Evolutionary conservation across 805 yeast species (phyloP).

Genomic region (Scheffersomyces amazonensis): DNA sequence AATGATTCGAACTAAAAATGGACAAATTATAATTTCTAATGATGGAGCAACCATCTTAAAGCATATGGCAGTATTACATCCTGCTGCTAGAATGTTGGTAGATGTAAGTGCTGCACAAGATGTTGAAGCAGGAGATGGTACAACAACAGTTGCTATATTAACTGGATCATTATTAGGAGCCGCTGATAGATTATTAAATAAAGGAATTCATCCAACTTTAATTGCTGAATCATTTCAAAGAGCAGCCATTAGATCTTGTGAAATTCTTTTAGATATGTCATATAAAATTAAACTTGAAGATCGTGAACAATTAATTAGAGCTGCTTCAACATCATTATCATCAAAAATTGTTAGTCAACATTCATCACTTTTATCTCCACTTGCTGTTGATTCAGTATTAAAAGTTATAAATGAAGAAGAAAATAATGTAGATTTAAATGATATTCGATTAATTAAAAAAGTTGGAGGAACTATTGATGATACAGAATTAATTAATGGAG

Average conservation of each 20-base stretch:
- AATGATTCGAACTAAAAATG: conserved; percentile 92
- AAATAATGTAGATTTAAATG: conserved; percentile 76
- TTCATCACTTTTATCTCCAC: conserved; percentile 80
- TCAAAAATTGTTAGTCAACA: conserved; percentile 96
- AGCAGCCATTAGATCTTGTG: conserved; percentile 81
- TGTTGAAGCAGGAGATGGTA: conserved; percentile 99
- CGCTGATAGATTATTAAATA: conserved; percentile 83
- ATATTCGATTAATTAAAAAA: conserved; percentile 86
- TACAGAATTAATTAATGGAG: conserved; percentile 89
- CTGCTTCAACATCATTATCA: conserved; percentile 91
- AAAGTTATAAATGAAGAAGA: conserved; percentile 63
- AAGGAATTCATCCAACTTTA: conserved; percentile 93
- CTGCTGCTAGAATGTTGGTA: conserved; percentile 96
- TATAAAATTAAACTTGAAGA: conserved; percentile 76
- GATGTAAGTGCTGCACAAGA: conserved; percentile 98
- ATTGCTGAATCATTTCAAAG: conserved; percentile 91
- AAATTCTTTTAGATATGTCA: conserved; percentile 81
- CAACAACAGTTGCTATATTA: conserved; percentile 93
- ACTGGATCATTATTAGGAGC: conserved; percentile 95
- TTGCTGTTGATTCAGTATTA: conserved; percentile 91
- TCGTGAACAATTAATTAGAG: conserved; percentile 79
- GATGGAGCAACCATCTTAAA: conserved; percentile 97
- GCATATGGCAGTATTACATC: conserved; percentile 98
- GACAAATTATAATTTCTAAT: conserved; percentile 91
- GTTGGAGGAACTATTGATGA: conserved; percentile 98